Evolutionary conservation across 352 stramenopile species (phyloP), one percentile per base, ranked within the genome.

Genomic region (Pilasporangium apinafurcum): DNA sequence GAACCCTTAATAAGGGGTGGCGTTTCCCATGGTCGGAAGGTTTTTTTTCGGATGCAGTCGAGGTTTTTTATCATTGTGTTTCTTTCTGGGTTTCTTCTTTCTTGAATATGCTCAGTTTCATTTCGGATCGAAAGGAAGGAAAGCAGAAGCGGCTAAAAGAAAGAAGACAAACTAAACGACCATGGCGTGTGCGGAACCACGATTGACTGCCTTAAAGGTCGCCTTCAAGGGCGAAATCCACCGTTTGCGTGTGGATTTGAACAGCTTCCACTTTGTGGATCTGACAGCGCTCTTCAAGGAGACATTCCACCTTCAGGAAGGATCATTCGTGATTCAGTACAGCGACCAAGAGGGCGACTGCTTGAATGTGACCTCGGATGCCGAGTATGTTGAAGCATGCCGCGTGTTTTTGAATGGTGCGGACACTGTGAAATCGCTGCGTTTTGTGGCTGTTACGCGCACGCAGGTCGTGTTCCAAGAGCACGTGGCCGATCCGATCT

Each of bases 211-310:
- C 6, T 54, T 93, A 18, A 93, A 93, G 71, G 67, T 93, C 45
- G 73, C 58, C 50, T 68, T 81, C 76, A 87, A 86, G 53, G 78
- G 81, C 40, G 81, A 93, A 58, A 83, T 93, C 44, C 78, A 90
- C 60, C 78, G 81, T 54, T 67, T 93, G 30, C 63, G 62, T 37
- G 63, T 86, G 49, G 63, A 90, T 51, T 58, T 90, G n/a, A n/a
- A 29, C 26, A 37, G 36, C 24, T 81, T 83, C 38, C 50, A 52
- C 14, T 65, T 88, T 10, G 54, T 53, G 17, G 39, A 66, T 21
- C 60, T 93, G 22, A 43, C 51, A n/a, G 59, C 46, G 24, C 59
- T 89, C 22, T 85, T 93, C 44, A 50, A 48, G 33, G 46, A 70
- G 48, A 90, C 78, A 26, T 93, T 88, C 25, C 26, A 45, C 13